Base-by-base conservation (phyloP, 2,329 filamentous ascomycete species). In the Aureobasidium sp. region DNA sequence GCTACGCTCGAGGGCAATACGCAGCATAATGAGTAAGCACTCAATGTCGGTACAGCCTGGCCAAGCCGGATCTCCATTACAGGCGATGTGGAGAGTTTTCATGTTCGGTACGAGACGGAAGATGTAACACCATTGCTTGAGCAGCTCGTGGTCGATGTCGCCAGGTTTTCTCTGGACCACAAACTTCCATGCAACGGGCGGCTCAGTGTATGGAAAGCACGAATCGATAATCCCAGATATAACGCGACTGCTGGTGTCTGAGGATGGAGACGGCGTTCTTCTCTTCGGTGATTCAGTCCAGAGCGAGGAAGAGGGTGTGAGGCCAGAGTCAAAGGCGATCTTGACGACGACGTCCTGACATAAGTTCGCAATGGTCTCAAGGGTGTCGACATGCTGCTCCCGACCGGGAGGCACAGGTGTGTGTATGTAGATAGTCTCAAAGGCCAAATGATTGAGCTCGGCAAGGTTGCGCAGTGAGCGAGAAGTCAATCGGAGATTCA, bases 31-130 rank as follows among this genome's bases (percentile, higher is more conserved):
- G 22, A 68, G 56, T 1, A 40, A 56, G 4, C 55, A 53, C 57
- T 67, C 65, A 22, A 63, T 45, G 4, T 55, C 50, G 5, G 58
- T 63, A 19, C 58, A 57, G 6, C 63, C 64, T 11, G 60, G 57
- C 66, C 66, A 67, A 3, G 38, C 55, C n/a, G 63, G 53, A 24
- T 66, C 59, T 27, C 61, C 62, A 30, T 60, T 56, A 30, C 60
- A 42, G n/a, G 58, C 58, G 5, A 67, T 42, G 4, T 56, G 60
- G 12, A 68, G 45, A 25, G 34, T 55, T 3, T 34, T 48, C 34
- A 56, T 57, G 27, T 38, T 59, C 19, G 45, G 41, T 37, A 61
- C 62, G 7, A 42, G 53, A 7, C 55, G 45, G 16, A 68, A 60
- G 12, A 64, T 40, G 6, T 42, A 21, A 5, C 53, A 45, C 64